These are phyloP conservation scores for Pseudodiploospora longispora DNA, from an alignment of 2,329 filamentous ascomycete species.

Conservation along the genomic window DNA sequence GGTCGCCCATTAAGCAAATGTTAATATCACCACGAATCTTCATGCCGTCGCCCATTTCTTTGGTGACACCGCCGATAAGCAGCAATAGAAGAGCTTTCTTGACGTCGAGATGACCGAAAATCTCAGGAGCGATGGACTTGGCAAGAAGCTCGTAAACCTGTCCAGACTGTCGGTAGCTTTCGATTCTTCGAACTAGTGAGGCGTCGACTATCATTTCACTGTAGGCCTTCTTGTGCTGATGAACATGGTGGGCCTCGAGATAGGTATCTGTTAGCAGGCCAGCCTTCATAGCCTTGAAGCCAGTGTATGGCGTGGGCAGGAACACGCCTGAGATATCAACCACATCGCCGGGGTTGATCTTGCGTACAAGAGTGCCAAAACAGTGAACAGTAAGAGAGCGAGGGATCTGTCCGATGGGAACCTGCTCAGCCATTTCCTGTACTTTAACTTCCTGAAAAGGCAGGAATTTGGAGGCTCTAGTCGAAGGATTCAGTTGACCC, in stretches of 20 bases:
- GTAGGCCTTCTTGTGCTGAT: slow-evolving; percentile 97
- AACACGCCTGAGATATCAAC: slow-evolving; percentile 94
- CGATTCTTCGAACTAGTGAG: slow-evolving; percentile 72
- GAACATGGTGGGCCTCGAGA: slow-evolving; percentile 85
- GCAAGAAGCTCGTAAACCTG: slow-evolving; percentile 94
- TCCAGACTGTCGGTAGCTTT: slow-evolving; percentile 74
- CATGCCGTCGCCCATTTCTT: slow-evolving; percentile 97
- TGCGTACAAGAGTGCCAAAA: slow-evolving; percentile 75
- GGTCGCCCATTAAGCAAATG: slow-evolving; percentile 97
- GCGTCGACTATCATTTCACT: slow-evolving; percentile 83
- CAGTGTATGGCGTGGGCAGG: slow-evolving; percentile 95
- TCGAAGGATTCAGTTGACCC: slow-evolving; percentile 87
- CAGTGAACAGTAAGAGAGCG: slow-evolving; percentile 84
- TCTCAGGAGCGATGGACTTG: slow-evolving; percentile 94
- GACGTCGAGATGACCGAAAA: slow-evolving; percentile 91
- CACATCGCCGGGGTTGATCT: slow-evolving; percentile 88
- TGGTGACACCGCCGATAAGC: slow-evolving; percentile 90
- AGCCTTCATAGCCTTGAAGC: slow-evolving; percentile 93
- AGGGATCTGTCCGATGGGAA: slow-evolving; percentile 95
- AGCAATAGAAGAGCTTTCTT: slow-evolving; percentile 96
- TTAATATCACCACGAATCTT: slow-evolving; percentile 98
- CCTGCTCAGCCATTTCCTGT: slow-evolving; percentile 98
- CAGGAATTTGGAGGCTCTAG: slow-evolving; percentile 92
- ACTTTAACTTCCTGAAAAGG: slow-evolving; percentile 99
- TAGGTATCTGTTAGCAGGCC: slow-evolving; percentile 97